These are phyloP conservation scores for Boletus subparvulus DNA, from an alignment of 768 basidiomycete species.

Conservation along the genomic window DNA sequence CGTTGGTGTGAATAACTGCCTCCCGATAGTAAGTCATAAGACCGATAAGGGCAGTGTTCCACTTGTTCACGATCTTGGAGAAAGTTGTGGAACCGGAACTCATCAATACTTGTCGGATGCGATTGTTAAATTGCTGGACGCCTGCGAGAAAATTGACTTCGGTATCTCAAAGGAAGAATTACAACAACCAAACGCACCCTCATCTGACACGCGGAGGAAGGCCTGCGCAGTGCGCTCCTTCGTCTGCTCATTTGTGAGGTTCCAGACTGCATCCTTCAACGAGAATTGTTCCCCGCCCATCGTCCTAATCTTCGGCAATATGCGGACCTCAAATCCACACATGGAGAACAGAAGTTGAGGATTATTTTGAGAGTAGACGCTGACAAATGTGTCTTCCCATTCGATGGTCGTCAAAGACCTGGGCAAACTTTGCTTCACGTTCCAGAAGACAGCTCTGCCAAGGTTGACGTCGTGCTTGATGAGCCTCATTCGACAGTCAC, in stretches of 20 bases:
- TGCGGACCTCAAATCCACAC: conserved; percentile 98
- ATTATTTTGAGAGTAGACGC: conserved; percentile 96
- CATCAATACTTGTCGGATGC: conserved; percentile 96
- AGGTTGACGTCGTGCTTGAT: conserved; percentile 99
- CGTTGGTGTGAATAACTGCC: conserved; percentile 96
- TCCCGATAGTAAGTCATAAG: conserved; percentile 98
- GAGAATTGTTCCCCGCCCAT: conserved; percentile 97
- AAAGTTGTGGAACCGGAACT: conserved; percentile 98
- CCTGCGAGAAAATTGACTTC: conserved; percentile 40
- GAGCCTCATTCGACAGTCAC: conserved; percentile 97
- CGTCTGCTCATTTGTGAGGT: conserved; percentile 93
- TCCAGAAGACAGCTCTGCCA: conserved; percentile 98
- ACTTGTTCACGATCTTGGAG: conserved; percentile 98
- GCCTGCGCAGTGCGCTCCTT: conserved; percentile 98
- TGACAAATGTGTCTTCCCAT: conserved; percentile 98
- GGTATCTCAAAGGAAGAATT: background rate
- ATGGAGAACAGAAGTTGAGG: conserved; percentile 97
- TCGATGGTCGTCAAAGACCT: conserved; percentile 97
- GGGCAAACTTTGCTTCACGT: conserved; percentile 95
- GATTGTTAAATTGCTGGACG: conserved; percentile 96
- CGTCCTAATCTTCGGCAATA: conserved; percentile 93
- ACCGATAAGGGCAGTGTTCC: conserved; percentile 94
- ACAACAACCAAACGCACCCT: conserved; percentile 47
- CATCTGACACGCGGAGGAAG: conserved; percentile 96
- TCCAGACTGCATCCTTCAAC: conserved; percentile 94